Percentiles rank a stretch among this genome's conserved stretches.
phyloP scores from a whole-genome alignment of 495 filamentous ascomycete species.

The Penicillium herquei region DNA sequence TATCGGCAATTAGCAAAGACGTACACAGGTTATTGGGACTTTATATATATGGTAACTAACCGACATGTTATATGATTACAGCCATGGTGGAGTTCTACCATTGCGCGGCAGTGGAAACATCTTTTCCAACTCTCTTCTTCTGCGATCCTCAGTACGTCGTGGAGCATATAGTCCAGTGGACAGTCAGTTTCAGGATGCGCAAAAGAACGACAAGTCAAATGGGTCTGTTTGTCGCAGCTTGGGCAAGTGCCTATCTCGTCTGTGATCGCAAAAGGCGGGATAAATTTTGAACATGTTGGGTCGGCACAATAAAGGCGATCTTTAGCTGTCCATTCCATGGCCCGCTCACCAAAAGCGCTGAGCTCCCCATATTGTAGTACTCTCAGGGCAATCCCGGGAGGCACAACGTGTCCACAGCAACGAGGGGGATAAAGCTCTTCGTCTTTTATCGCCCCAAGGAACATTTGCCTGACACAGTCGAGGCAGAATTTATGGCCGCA shows the following conservation, averaged over 20 bases:
- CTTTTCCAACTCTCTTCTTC: slow-evolving; percentile 13
- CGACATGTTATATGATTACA: slow-evolving; percentile 24
- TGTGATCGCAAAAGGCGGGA: slow-evolving; percentile 10
- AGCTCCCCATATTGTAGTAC: slow-evolving; percentile 14
- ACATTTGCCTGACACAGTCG: slow-evolving; percentile 13
- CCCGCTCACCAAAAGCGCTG: slow-evolving; percentile 9
- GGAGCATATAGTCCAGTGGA: slow-evolving; percentile 15
- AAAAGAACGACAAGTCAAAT: slow-evolving; percentile 14
- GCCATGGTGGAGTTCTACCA: slow-evolving; percentile 16
- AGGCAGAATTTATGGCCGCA: slow-evolving; percentile 19
- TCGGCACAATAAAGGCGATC: slow-evolving; percentile 20
- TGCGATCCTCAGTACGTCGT: slow-evolving; percentile 15
- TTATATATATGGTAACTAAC: slow-evolving; percentile 11
- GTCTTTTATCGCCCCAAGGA: slow-evolving; percentile 18
- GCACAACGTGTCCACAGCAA: slow-evolving; percentile 6
- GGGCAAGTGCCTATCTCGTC: slow-evolving; percentile 13
- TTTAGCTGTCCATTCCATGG: slow-evolving; percentile 15
- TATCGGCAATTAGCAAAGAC: too few relatives aligned
- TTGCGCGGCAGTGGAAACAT: slow-evolving; percentile 17
- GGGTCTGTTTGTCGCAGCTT: slow-evolving; percentile 15
- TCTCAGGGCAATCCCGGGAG: slow-evolving; percentile 5
- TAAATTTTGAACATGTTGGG: slow-evolving; percentile 22
- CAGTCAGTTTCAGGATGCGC: slow-evolving; percentile 19
- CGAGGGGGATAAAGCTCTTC: slow-evolving; percentile 25
- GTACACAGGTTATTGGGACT: too few relatives aligned